phyloP scores from a whole-genome alignment of 331 rosid genomes.

The Prunus yedoensis region DNA sequence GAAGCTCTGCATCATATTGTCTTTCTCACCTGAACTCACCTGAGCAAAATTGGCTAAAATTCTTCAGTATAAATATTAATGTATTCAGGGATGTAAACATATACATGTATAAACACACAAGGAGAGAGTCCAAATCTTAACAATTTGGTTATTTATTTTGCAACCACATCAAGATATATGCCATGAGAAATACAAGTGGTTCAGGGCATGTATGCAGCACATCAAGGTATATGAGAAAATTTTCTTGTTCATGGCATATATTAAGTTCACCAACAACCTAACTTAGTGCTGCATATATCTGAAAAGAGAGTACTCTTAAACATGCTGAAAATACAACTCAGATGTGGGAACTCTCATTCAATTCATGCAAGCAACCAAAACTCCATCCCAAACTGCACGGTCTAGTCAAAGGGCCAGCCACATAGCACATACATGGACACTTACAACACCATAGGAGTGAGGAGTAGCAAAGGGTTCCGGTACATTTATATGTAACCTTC shows the following conservation, averaged over 20 bases:
- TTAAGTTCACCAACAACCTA: no score
- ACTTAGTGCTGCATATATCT: no score
- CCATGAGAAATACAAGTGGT: neutral
- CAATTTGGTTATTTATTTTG: neutral
- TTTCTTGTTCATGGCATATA: no score
- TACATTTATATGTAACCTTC: neutral
- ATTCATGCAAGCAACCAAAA: neutral
- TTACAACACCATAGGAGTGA: neutral
- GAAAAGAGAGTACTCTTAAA: no score
- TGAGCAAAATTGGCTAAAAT: neutral
- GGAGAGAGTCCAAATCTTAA: neutral
- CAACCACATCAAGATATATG: neutral
- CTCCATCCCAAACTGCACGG: neutral
- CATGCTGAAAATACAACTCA: neutral
- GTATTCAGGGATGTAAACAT: neutral
- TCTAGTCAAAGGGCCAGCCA: neutral
- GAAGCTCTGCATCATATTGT: constrained; percentile 28
- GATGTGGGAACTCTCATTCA: neutral
- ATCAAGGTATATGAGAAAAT: no score
- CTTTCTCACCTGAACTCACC: constrained; percentile 24
- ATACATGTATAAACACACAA: neutral
- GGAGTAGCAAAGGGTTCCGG: neutral
- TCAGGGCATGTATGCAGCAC: no score
- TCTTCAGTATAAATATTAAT: neutral
- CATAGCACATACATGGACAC: neutral